phyloP scores from a whole-genome alignment of 345 rosid species.

The Citrus unshiu region DNA sequence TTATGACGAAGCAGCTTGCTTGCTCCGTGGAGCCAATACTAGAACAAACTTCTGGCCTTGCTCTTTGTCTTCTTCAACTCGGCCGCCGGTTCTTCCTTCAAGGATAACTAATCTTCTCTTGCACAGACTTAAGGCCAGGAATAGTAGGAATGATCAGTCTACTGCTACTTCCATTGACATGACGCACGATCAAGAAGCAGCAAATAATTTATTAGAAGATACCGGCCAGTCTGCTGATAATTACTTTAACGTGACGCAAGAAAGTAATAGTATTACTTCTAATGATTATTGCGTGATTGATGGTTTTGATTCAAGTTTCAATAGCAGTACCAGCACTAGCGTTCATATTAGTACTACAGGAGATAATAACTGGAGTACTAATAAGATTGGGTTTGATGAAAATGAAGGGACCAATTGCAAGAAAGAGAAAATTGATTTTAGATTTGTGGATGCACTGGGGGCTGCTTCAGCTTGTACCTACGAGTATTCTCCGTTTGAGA shows the following conservation, averaged over 20 bases:
- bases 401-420: too few species aligned
- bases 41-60: slow-evolving; percentile 48
- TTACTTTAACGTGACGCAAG: slow-evolving; percentile 14
- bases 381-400: neutral
- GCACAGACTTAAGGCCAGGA: slow-evolving; percentile 32
- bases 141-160: too few species aligned
- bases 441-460: slow-evolving; percentile 13
- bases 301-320: slow-evolving; percentile 12
- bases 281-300: slow-evolving; percentile 5
- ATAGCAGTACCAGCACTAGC: too few species aligned
- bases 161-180: neutral
- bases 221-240: neutral
- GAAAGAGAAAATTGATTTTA: slow-evolving; percentile 19
- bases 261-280: neutral
- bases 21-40: slow-evolving; percentile 51
- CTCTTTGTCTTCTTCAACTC: slow-evolving; percentile 27
- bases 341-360: too few species aligned
- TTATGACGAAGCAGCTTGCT: slow-evolving; percentile 51
- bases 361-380: slow-evolving; percentile 1
- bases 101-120: slow-evolving; percentile 39
- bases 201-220: neutral
- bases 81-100: slow-evolving; percentile 39
- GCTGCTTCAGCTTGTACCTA: neutral
- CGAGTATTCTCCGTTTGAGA: slow-evolving; percentile 33
- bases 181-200: slow-evolving; percentile 3